These are phyloP conservation scores for Perkinsus marinus DNA, from an alignment of 169 alveolate species.

Conservation along the genomic window DNA sequence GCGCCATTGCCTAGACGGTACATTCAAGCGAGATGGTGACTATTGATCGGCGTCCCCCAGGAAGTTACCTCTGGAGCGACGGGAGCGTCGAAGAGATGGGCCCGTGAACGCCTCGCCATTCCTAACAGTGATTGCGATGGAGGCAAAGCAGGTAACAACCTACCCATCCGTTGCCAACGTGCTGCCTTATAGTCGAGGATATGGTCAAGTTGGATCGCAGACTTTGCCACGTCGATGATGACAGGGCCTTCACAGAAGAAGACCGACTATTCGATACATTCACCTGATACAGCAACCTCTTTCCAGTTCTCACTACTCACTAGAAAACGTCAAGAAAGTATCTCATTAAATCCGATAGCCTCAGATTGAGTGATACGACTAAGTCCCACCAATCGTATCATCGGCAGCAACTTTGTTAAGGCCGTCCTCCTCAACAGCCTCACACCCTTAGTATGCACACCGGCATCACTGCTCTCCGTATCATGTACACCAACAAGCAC, in stretches of 20 bases:
- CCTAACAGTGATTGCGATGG: not conserved
- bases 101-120: not conserved
- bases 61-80: not conserved
- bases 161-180: not conserved
- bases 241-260: not conserved
- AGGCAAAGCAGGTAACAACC: too few species aligned
- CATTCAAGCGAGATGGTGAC: too few species aligned
- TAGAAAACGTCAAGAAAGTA: too few species aligned
- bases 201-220: not conserved
- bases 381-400: not conserved
- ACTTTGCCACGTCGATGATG: not conserved
- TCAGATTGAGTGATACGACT: too few species aligned
- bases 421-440: not conserved
- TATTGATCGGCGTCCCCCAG: not conserved
- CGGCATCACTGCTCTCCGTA: not conserved
- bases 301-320: too few species aligned
- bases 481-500: not conserved
- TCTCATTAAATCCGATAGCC: too few species aligned
- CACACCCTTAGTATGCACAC: not conserved
- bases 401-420: not conserved
- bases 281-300: not conserved
- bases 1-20: too few species aligned
- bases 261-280: not conserved
- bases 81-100: not conserved
- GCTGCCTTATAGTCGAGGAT: not conserved